Evolutionary conservation across 331 rosid species (phyloP).

Genomic region (Quercus lobata): DNA sequence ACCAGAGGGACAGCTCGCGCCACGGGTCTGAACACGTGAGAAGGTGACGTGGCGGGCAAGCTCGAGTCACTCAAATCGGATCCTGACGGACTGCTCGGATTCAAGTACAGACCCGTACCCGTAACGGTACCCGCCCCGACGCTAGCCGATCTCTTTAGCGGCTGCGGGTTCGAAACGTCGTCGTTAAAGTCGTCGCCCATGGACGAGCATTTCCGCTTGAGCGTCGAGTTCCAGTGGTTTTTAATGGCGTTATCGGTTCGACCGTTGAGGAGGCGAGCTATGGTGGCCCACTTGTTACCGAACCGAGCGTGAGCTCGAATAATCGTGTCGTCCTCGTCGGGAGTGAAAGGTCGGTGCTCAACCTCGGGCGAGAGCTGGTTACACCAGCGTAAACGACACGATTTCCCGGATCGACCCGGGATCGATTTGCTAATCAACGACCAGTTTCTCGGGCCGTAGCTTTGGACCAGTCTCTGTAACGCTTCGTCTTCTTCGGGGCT

Average conservation of each 20-base stretch:
- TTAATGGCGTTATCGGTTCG: slow-evolving; percentile 89
- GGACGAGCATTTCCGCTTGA: slow-evolving; percentile 68
- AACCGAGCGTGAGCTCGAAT: slow-evolving; percentile 52
- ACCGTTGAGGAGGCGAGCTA: slow-evolving; percentile 65
- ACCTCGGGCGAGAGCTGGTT: slow-evolving; percentile 89
- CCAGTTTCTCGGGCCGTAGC: slow-evolving; percentile 71
- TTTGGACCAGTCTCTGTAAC: slow-evolving; percentile 52
- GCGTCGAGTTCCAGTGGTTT: slow-evolving; percentile 89
- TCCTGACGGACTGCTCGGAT: slow-evolving; percentile 61
- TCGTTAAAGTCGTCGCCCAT: slow-evolving; percentile 25
- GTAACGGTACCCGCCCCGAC: slow-evolving; percentile 35
- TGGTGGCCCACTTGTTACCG: slow-evolving; percentile 91
- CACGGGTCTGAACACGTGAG: slow-evolving; percentile 20
- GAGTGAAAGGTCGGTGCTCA: slow-evolving; percentile 61
- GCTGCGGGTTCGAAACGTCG: slow-evolving; percentile 28
- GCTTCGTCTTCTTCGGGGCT: slow-evolving; percentile 82
- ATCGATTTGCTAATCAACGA: slow-evolving; percentile 77
- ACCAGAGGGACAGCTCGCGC: slow-evolving; percentile 1
- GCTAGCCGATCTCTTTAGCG: slow-evolving; percentile 60
- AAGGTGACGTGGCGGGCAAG: slow-evolving; percentile 30
- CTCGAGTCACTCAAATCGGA: slow-evolving; percentile 73
- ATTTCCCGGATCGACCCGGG: slow-evolving; percentile 82
- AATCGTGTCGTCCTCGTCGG: slow-evolving; percentile 63
- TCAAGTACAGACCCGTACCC: slow-evolving; percentile 15
- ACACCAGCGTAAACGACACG: slow-evolving; percentile 90